Evolutionary conservation across 805 yeast species (phyloP), one percentile per base, ranked within the genome.

Genomic region (Teunomyces atbi): DNA sequence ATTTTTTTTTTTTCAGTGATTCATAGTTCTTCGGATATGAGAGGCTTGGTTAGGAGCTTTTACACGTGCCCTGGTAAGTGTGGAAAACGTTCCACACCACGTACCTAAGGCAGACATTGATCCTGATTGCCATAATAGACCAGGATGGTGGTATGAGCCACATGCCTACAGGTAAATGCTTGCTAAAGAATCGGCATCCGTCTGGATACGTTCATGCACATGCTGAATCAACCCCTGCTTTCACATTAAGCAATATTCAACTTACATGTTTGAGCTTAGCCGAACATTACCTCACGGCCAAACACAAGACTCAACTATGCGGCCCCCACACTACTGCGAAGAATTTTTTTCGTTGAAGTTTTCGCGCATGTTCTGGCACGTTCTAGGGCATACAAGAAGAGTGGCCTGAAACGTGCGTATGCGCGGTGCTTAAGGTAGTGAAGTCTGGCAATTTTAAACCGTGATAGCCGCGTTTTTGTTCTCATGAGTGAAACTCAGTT

Each of bases 1-100:
- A 19, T 21, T 19, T 36, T 35, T 35, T 38, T 36, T 35, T 15
- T 27, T 38, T 21, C 21, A 13, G 26, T 38, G 32, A 23, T 38
- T 26, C 42, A 38, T 38, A 38, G 33, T 38, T 26, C 20, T 36
- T 16, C 39, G 39, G 39, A 36, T 36, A 36, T 36, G 39, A 36
- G 39, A 36, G 39, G 23, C 39, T 19, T 33, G 39, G 39, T 36
- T 36, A 36, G 13, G 39, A 36, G 39, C 39, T 20, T 36, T 36
- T 36, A 21, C 39, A 36, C 39, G 39, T 36, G 39, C 16, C 16
- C 39, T 36, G 39, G 27, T 28, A 16, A 36, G 16, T 36, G 39
- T 21, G 39, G 37, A 13, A 36, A 36, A 36, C 19, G 16, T 23
- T 36, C 15, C 39, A 23, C 39, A 21, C 39, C 39, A 36, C 39